phyloP scores from a whole-genome alignment of 2,329 filamentous ascomycete species.

The Pseudocercospora ulei region DNA sequence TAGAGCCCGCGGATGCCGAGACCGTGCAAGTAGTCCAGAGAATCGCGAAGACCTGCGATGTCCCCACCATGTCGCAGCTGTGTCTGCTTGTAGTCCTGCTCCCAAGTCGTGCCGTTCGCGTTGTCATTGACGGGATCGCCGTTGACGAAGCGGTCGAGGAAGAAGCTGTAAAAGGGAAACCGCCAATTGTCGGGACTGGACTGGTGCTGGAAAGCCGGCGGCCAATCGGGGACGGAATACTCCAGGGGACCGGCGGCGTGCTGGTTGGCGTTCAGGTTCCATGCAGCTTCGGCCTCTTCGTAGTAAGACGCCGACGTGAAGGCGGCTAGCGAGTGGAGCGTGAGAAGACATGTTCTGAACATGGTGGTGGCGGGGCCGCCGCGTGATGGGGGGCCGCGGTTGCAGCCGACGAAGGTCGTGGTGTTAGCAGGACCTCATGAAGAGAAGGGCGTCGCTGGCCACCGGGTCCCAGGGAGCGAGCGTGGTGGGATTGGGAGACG shows the following conservation, averaged over 20 bases:
- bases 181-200: slow-evolving; percentile 54
- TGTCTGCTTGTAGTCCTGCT: slow-evolving; percentile 52
- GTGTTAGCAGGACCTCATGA: slow-evolving; percentile 21
- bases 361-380: slow-evolving; percentile 19
- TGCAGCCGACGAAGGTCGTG: slow-evolving; percentile 16
- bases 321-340: slow-evolving; percentile 22
- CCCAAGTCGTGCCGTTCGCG: slow-evolving; percentile 51
- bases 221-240: slow-evolving; percentile 44
- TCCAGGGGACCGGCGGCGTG: slow-evolving; percentile 48
- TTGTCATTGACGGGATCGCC: slow-evolving; percentile 57
- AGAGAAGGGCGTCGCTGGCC: too few relatives aligned
- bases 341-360: slow-evolving; percentile 22
- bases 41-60: slow-evolving; percentile 49
- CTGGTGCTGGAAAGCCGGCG: slow-evolving; percentile 40
- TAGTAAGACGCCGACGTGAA: slow-evolving; percentile 35
- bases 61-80: slow-evolving; percentile 57
- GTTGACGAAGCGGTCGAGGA: slow-evolving; percentile 55
- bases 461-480: too few relatives aligned
- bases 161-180: slow-evolving; percentile 56
- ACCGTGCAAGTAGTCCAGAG: slow-evolving; percentile 55
- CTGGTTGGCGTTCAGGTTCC: slow-evolving; percentile 54
- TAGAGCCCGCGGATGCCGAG: slow-evolving; percentile 55
- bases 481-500: too few relatives aligned
- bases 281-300: slow-evolving; percentile 44
- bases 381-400: slow-evolving; percentile 17